Base-by-base conservation (phyloP, 805 yeast species). In the Komagataella populi region DNA sequence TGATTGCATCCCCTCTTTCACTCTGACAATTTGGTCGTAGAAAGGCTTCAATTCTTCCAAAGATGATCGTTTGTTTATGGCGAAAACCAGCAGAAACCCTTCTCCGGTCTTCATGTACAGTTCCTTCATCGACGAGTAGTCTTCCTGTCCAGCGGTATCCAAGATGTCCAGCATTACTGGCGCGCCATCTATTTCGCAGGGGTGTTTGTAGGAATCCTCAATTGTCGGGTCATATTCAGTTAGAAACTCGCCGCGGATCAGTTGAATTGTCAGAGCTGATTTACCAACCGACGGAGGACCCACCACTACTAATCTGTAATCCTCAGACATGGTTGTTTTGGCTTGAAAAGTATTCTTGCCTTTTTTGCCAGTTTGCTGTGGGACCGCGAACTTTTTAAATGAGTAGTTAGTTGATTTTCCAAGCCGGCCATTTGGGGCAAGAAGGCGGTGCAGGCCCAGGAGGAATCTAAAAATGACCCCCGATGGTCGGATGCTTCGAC, bases 261-360 rank as follows among this genome's bases (percentile, higher is more conserved):
- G 76, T 67, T 93, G 96, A 57, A 93, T 93, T 23, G 99, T 93
- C 56, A 93, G 72, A 5, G 99, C 98, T 22, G 95, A 84, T 67
- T 93, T 93, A 70, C 99, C 99, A 52, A 93, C 99, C 69, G 96
- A 97, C 63, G 98, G 98, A 45, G 97, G 97, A 52, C 98, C 99
- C 52, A 91, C 96, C 47, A 91, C 97, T 4, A 93, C 99, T 54
- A 93, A 70, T 64, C 95, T 89, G 66, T 83, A 91, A 67, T 90
- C 96, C 66, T 84, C 60, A 16, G 66, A 57, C 48, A 44, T 44
- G 20, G 46, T 44, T 44, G 46, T 17, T 44, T 10, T 17, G 46
- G 20, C 46, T 20, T 17, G 23, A 44, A 44, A 44, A 44, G 46
- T 44, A 17, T 44, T 30, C 39, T 30, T 30, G 39, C 39, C 39